Evolutionary conservation across 2,329 filamentous ascomycete species (phyloP).

Genomic region (Alternaria brassicae): DNA sequence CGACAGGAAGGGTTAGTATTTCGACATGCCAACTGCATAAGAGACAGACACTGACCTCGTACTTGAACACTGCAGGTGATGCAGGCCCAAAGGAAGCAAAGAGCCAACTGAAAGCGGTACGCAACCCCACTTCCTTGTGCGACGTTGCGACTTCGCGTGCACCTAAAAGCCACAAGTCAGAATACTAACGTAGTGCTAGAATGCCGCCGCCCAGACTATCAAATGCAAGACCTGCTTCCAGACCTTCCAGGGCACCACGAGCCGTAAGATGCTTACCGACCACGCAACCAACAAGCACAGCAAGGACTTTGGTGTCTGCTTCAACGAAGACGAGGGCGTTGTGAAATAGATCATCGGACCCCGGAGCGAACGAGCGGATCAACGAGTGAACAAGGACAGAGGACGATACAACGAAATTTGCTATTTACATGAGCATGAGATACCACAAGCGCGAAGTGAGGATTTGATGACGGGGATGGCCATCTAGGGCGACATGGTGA

Average conservation of each 20-base stretch:
- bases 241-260: conserved; percentile 79
- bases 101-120: conserved; percentile 36
- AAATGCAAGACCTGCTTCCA: conserved; percentile 79
- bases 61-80: background rate
- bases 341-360: conserved; percentile 25
- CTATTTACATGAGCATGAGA: conserved; percentile 27
- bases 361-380: conserved; percentile 4
- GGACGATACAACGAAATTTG: conserved; percentile 12
- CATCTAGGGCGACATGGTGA: conserved; percentile 3
- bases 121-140: background rate
- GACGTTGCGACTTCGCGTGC: background rate
- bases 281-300: conserved; percentile 80
- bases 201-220: conserved; percentile 76
- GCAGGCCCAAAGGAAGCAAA: conserved; percentile 2
- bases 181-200: conserved; percentile 55
- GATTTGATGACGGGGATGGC: conserved; percentile 10
- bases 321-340: conserved; percentile 53
- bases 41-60: background rate
- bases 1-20: conserved; percentile 38
- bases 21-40: conserved; percentile 40
- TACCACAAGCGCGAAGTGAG: conserved; percentile 29
- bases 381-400: conserved; percentile 6
- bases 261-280: conserved; percentile 72
- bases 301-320: conserved; percentile 75
- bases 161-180: background rate